Conservation (phyloP, 169 alveolate genomes). For the Plasmodium fragile region DNA sequence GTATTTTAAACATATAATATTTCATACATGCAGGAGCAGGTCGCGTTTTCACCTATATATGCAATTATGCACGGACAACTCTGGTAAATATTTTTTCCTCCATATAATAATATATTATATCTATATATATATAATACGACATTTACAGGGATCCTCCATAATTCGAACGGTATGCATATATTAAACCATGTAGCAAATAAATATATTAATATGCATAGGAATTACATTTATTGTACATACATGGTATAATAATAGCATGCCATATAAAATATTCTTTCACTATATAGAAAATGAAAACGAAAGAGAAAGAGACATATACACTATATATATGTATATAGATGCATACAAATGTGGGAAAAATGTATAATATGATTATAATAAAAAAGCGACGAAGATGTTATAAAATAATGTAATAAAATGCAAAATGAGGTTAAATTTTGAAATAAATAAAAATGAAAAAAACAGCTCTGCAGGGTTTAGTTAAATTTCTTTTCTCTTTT, state of each 20-base stretch:
- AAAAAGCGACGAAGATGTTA: not conserved
- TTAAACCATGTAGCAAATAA: not conserved
- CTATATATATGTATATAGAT: not conserved
- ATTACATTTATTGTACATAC: not conserved
- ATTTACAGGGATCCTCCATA: not conserved
- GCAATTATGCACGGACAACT: not conserved
- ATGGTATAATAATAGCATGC: not conserved
- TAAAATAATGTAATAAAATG: not conserved
- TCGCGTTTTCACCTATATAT: not conserved
- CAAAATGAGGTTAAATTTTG: not conserved
- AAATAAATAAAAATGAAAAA: not conserved
- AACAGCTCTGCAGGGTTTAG: not conserved
- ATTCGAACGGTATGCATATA: not conserved
- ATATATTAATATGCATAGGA: not conserved
- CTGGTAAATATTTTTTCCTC: not conserved
- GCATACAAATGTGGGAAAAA: not conserved
- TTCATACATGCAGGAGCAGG: not conserved
- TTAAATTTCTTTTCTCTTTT: not conserved
- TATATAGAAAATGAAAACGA: conserved; percentile 1
- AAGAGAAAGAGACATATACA: not conserved
- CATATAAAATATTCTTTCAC: not conserved
- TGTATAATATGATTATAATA: not conserved
- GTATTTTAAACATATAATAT: not conserved
- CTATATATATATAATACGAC: not conserved
- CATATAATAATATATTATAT: not conserved